phyloP scores from a whole-genome alignment of 495 filamentous ascomycete genomes.

The Tuber microsphaerosporum region DNA sequence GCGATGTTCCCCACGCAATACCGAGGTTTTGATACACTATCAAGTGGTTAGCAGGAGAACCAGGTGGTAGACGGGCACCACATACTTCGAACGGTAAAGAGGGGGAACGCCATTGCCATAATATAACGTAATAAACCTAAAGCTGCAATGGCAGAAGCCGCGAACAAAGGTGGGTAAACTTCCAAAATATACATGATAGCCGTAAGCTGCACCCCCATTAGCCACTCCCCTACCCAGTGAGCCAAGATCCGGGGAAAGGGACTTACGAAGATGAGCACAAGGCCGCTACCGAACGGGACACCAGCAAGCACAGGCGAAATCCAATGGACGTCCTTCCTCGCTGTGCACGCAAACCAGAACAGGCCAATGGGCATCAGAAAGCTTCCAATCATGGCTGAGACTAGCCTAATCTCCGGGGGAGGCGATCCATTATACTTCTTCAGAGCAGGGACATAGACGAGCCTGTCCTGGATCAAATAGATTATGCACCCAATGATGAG shows the following conservation, averaged over 20 bases:
- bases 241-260: background rate
- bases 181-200: constrained; percentile 42
- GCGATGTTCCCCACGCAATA: constrained; percentile 55
- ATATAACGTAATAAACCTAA: constrained; percentile 60
- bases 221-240: background rate
- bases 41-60: constrained; percentile 7
- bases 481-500: constrained; percentile 46
- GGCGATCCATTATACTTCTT: constrained; percentile 37
- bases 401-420: constrained; percentile 53
- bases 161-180: constrained; percentile 40
- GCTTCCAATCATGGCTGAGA: constrained; percentile 56
- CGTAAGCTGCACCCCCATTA: constrained; percentile 28
- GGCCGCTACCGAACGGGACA: constrained; percentile 52
- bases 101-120: constrained; percentile 58
- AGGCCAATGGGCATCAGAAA: constrained; percentile 49
- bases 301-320: constrained; percentile 49
- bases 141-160: constrained; percentile 55
- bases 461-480: constrained; percentile 39
- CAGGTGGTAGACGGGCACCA: constrained; percentile 6
- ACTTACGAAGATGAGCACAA: constrained; percentile 40
- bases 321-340: constrained; percentile 43
- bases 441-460: constrained; percentile 35
- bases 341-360: constrained; percentile 50
- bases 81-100: constrained; percentile 56
- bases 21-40: constrained; percentile 54